Evolutionary conservation across 2,329 filamentous ascomycete species (phyloP), one percentile per base, ranked within the genome.

Genomic region (Byssochlamys sp.): DNA sequence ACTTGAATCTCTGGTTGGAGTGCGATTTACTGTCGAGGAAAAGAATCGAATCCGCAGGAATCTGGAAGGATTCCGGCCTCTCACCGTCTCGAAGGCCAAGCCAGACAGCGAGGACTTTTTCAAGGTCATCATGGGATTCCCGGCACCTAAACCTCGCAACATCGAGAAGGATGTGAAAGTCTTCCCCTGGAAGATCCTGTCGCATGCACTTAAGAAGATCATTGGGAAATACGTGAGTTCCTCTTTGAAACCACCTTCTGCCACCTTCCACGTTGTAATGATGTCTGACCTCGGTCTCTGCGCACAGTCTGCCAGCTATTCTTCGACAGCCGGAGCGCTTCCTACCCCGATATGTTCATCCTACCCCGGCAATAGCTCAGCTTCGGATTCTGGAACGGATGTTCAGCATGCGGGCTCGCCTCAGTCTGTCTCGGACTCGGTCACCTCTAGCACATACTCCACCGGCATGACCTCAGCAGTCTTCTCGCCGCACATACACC

Each of bases 111-210:
- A 97, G 72, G 90, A 95, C 57, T 97, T 97, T 74, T 97, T 97
- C 84, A 96, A 96, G 77, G 82, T 96, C 66, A 97, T 99, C 75
- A 99, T 99, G 94, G 90, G 85, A 1, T 97, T 97, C 69, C 90
- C 91, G 11, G 89, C 88, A 60, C 94, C 94, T 1, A 97, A 97
- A 75, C 94, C 94, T 19, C 83, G 94, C 61, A 96, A 97, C 69
- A 99, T 99, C 63, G 94, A 97, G 78, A 99, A 99, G 77, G 92
- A 97, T 68, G 91, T 99, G 70, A 99, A 99, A 77, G 94, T 97
- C 11, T 99, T 97, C 69, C 88, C 91, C 3, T 99, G 94, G 94
- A 94, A 91, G 73, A 90, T 94, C 59, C 80, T 99, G 51, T 83
- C 84, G 53, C 83, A 85, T 59, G 92, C 94, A 0, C 81, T 99